These are phyloP conservation scores for Candida sonorensis DNA, from an alignment of 805 yeast species.

Conservation along the genomic window DNA sequence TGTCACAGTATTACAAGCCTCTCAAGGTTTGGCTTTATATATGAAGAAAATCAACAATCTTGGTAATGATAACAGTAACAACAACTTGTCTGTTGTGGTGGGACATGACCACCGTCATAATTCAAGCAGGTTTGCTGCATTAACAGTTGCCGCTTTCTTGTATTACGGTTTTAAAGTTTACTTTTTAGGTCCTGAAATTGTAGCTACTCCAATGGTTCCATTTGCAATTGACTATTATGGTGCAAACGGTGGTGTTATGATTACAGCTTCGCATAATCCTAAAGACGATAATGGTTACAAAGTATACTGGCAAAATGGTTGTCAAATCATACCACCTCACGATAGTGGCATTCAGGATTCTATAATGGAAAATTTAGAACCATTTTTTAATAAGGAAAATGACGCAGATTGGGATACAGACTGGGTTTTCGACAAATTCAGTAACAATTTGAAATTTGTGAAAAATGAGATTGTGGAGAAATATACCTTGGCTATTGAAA, in stretches of 20 bases:
- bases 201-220: constrained; percentile 91
- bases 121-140: constrained; percentile 71
- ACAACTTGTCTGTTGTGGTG: constrained; percentile 57
- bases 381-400: constrained; percentile 35
- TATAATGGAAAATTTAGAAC: constrained; percentile 55
- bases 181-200: constrained; percentile 44
- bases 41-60: no score
- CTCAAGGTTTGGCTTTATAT: constrained; percentile 70
- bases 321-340: constrained; percentile 93
- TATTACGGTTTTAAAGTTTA: constrained; percentile 63
- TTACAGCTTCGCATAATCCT: constrained; percentile 86
- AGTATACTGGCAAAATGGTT: constrained; percentile 89
- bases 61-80: no score
- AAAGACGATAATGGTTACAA: constrained; percentile 88
- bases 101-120: constrained; percentile 91
- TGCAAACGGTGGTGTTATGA: constrained; percentile 84
- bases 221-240: constrained; percentile 59
- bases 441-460: constrained; percentile 28
- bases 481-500: constrained; percentile 33
- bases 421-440: constrained; percentile 16
- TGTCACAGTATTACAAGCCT: constrained; percentile 82
- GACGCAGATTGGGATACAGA: constrained; percentile 33
- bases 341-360: constrained; percentile 63
- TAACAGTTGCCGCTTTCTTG: constrained; percentile 71
- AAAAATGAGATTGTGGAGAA: constrained; percentile 34